phyloP scores from a whole-genome alignment of 257 asterid genomes.

The Primulina eburnea region DNA sequence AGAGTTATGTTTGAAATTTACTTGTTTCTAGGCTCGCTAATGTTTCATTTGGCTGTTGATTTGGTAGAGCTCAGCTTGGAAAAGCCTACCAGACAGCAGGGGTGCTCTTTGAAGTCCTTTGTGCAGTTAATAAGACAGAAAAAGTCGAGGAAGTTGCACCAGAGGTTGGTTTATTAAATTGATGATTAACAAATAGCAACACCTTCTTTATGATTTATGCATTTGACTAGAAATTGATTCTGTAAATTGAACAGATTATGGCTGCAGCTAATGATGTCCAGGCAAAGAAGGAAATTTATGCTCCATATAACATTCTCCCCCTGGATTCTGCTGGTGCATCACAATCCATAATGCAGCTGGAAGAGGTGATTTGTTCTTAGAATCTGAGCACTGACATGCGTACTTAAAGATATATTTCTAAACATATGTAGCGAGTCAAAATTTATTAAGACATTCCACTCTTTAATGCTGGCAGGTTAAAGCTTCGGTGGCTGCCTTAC shows the following conservation, averaged over 20 bases:
- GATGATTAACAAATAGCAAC: background rate
- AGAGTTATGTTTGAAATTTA: conserved; percentile 1
- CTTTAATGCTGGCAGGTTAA: conserved; percentile 54
- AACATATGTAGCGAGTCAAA: background rate
- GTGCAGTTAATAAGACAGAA: conserved; percentile 94
- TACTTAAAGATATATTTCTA: conserved; percentile 3
- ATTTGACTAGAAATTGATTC: conserved; percentile 19
- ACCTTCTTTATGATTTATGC: conserved; percentile 18
- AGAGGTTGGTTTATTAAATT: conserved; percentile 59
- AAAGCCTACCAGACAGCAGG: conserved; percentile 99
- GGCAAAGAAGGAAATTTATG: conserved; percentile 87
- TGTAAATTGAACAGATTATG: conserved; percentile 60
- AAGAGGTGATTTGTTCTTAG: conserved; percentile 59
- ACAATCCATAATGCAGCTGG: conserved; percentile 97
- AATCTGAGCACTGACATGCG: conserved; percentile 15
- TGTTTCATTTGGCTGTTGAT: conserved; percentile 13
- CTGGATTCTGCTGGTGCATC: conserved; percentile 92
- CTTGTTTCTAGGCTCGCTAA: conserved; percentile 4
- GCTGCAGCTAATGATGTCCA: conserved; percentile 98
- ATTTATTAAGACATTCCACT: conserved; percentile 17
- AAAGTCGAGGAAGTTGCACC: conserved; percentile 95
- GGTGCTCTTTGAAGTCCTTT: conserved; percentile 94
- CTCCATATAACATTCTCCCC: conserved; percentile 92
- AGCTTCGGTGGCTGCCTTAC: conserved; percentile 80
- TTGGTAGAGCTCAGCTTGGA: conserved; percentile 87